Evolutionary conservation across 2,329 filamentous ascomycete species (phyloP).

Genomic region (Hirsutella minnesotensis): DNA sequence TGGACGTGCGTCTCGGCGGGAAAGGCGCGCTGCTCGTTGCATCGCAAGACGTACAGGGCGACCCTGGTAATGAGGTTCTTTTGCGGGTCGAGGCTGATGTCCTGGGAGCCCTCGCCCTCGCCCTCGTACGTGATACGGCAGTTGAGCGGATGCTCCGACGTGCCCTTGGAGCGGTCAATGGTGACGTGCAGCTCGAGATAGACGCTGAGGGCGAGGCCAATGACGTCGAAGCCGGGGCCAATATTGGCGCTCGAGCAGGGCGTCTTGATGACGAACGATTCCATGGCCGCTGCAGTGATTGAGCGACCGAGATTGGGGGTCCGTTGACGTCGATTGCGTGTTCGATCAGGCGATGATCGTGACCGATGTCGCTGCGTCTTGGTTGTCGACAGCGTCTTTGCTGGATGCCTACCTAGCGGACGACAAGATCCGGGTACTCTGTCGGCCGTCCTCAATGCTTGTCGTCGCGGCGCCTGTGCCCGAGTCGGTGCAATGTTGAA

Average conservation of each 20-base stretch:
- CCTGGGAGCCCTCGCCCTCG: conserved; percentile 54
- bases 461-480: no score
- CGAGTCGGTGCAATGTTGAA: no score
- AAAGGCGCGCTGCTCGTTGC: conserved; percentile 77
- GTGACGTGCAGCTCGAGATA: conserved; percentile 85
- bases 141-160: conserved; percentile 57
- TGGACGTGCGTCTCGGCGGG: conserved; percentile 81
- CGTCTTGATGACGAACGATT: conserved; percentile 62
- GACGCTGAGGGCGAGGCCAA: conserved; percentile 85
- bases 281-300: no score
- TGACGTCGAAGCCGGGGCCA: conserved; percentile 94
- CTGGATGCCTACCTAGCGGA: no score
- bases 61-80: conserved; percentile 89
- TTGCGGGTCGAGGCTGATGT: conserved; percentile 74
- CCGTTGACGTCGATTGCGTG: no score
- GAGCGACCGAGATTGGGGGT: no score
- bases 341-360: no score
- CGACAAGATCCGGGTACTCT: no score
- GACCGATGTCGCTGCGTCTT: no score
- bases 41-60: conserved; percentile 87
- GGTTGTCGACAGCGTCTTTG: no score
- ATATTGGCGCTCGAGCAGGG: conserved; percentile 97
- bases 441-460: no score
- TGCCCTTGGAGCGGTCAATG: conserved; percentile 45
- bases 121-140: conserved; percentile 89